Evolutionary conservation across 768 basidiomycete genomes (phyloP).

Genomic region (Flagelloscypha sp.): DNA sequence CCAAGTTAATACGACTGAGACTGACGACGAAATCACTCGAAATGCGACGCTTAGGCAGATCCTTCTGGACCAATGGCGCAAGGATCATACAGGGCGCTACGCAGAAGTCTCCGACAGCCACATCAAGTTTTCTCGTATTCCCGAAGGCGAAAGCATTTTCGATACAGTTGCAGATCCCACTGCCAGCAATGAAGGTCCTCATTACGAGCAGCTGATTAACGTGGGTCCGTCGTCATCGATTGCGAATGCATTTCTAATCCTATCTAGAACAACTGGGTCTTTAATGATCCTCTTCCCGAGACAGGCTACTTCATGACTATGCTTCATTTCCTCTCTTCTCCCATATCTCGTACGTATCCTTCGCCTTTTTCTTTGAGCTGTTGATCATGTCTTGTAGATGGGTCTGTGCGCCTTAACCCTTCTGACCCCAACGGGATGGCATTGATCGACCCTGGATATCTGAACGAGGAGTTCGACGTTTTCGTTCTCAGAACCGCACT

Average conservation of each 20-base stretch:
- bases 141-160: slow-evolving; percentile 18
- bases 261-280: slow-evolving; percentile 1
- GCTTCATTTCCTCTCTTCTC: slow-evolving; percentile 19
- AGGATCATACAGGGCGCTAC: neutral
- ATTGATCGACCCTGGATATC: slow-evolving; percentile 37
- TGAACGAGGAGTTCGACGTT: slow-evolving; percentile 14
- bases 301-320: slow-evolving; percentile 25
- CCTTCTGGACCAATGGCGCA: slow-evolving; percentile 1
- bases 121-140: slow-evolving; percentile 22
- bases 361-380: no score
- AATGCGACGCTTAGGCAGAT: slow-evolving; percentile 7
- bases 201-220: slow-evolving; percentile 22
- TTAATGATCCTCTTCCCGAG: slow-evolving; percentile 12
- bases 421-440: slow-evolving; percentile 33
- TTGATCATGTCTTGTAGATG: no score
- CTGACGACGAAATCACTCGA: slow-evolving; percentile 9
- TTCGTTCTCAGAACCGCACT: slow-evolving; percentile 10
- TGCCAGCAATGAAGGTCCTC: slow-evolving; percentile 21
- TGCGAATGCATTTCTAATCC: neutral
- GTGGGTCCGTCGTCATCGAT: no score
- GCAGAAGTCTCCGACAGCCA: neutral
- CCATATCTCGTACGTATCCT: slow-evolving; percentile 28
- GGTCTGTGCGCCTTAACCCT: slow-evolving; percentile 25
- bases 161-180: slow-evolving; percentile 19
- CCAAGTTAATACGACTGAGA: slow-evolving; percentile 14